Evolutionary conservation across 306 rosid genomes (phyloP), one percentile per base, ranked within the genome.

Genomic region (Cicer chorassanicum): DNA sequence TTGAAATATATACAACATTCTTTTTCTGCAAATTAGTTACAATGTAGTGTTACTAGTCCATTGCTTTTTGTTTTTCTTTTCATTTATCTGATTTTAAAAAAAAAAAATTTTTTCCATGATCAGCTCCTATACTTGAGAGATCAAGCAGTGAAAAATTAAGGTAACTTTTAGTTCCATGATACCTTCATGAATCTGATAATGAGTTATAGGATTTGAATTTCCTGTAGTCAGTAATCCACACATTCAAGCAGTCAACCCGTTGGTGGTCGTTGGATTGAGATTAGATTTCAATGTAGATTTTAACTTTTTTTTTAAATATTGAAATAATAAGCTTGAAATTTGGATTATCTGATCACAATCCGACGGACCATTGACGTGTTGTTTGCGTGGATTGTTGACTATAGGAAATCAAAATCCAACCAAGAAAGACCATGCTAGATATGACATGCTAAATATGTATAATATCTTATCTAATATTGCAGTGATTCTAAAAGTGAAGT

Each of bases 91-190:
- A 62, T 49, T 16, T 6, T 48, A 5, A 72, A 16, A 16, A 16
- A 16, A 16, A 16, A n/a, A n/a, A 41, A 45, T 72, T 18, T 3
- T 81, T 70, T 70, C 72, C 19, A 24, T 79, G 68, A 72, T 61
- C 84, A 85, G 84, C 78, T 55, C 75, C 82, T 36, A 15, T 53
- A 13, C 41, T 76, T 6, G 81, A 80, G 73, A 85, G 78, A 76
- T 48, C 68, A 71, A 71, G 65, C 43, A 6, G 14, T 45, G 83
- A 78, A 73, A 82, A 67, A 51, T 43, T 56, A 66, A 85, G 86
- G 88, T 82, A 84, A 15, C 16, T 15, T 39, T 45, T 53, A 16
- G 44, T 51, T 76, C 49, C 57, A 29, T 34, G 16, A 56, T 14
- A 64, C 34, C 10, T 24, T 63, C 62, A 41, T 21, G 72, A 46